Evolutionary conservation across 768 basidiomycete genomes (phyloP), one percentile per base, ranked within the genome.

Genomic region (Rhodosporidiobolus odoratus): DNA sequence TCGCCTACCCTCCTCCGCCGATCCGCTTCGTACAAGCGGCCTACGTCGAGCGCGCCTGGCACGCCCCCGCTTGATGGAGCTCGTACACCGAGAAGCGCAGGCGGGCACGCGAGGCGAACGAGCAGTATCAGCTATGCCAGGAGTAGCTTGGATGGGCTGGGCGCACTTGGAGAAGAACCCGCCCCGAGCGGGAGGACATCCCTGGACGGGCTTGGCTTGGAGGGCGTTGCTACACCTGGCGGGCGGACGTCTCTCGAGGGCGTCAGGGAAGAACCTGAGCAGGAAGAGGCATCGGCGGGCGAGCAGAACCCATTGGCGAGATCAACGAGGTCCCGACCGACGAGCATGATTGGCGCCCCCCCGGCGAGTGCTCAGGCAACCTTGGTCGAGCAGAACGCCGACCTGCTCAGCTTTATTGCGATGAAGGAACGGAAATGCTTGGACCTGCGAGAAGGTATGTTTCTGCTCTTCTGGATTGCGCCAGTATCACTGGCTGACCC

Each of bases 391-490:
- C 62, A 62, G 48, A 62, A 76, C 25, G 64, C 69, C 3, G 76
- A 77, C 48, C 38, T 77, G 25, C 57, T 77, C 4, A 73, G 69
- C 45, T 74, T 77, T 57, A 76, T 77, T 32, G 76, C 76, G 30
- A 76, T 75, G 68, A 77, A 77, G 70, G 76, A 77, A 67, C 59
- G 76, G 27, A 75, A 72, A 52, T 76, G 75, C 35, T 38, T 77
- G 30, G 76, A 77, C 47, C 41, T 77, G 45, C 59, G 76, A 19
- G 76, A 77, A 62, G 76, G 76, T 77, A 54, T 41, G 76, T 56
- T 25, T 38, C 25, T 35, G n/a, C 32, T 8, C 43, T 19, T 53
- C 10, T 45, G 40, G 34, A 2, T 48, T 32, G 4, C 13, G 25
- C 10, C 12, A 19, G 25, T 52, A 34, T 35, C 37, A 13, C 30